Base-by-base conservation (phyloP, 805 yeast genomes). In the Grigorovia jiainica region DNA sequence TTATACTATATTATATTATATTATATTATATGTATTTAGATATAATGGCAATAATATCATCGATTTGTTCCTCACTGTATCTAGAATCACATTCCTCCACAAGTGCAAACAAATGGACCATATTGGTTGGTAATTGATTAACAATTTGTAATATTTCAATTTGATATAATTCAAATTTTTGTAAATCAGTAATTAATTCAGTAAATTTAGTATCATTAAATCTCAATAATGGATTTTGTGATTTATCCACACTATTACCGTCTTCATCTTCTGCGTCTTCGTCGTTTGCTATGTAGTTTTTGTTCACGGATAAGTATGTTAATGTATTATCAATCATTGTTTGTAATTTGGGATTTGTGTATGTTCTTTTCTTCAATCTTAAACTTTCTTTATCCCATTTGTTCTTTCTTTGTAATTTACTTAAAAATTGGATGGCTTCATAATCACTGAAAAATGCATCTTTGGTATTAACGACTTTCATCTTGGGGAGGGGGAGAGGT, bases 81-180 rank as follows among this genome's bases (percentile, higher is more conserved):
- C 98, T 70, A 47, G 76, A 78, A 51, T 90, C 98, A 61, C 95
- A 90, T 57, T 92, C 97, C 57, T 90, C 98, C 1, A 90, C 78
- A 23, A 90, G 65, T 0, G 92, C 72, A 57, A 78, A 87, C 40
- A 90, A 67, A 30, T 76, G 80, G 10, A 89, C 96, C 69, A 86
- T 65, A 5, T 86, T 76, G 36, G 80, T 68, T 1, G 98, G 98
- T 23, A 86, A 70, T 7, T 79, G 68, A 58, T 90, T 89, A 43
- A 89, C 72, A 32, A 90, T 75, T 63, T 90, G 96, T 33, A 90
- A 66, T 49, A 79, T 77, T 55, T 90, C 98, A 20, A 84, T 79
- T 60, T 86, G 84, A 64, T 82, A 87, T 41, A 90, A 66, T 23
- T 71, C 72, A 46, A 72, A 78, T 27, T 65, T 44, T 16, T 63